Conservation (phyloP, 1,284 basidiomycete species). For the Irpex sp. region DNA sequence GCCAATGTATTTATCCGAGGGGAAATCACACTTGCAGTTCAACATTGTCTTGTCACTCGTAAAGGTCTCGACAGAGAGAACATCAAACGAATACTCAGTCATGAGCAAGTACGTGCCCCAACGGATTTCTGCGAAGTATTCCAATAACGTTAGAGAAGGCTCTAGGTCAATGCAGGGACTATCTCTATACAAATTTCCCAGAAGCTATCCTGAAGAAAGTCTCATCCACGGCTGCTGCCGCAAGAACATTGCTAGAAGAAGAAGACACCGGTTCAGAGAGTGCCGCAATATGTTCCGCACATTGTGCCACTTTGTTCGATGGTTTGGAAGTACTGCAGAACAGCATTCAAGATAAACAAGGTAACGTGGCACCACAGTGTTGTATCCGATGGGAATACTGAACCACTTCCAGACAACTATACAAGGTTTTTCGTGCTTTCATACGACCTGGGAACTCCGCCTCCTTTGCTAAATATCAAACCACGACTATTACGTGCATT, state of each 20-base stretch:
- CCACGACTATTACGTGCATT: slow-evolving; percentile 32
- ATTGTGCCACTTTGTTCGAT: slow-evolving; percentile 54
- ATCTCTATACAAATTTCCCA: slow-evolving; percentile 52
- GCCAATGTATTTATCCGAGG: slow-evolving; percentile 49
- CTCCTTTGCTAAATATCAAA: slow-evolving; percentile 16
- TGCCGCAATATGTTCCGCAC: slow-evolving; percentile 71
- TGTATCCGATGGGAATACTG: neutral
- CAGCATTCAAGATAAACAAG: slow-evolving; percentile 57
- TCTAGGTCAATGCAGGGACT: slow-evolving; percentile 69
- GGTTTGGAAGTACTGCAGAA: slow-evolving; percentile 53
- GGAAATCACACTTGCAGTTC: slow-evolving; percentile 53
- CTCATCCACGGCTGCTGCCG: slow-evolving; percentile 69
- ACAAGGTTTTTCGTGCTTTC: slow-evolving; percentile 63
- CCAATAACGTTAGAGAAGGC: slow-evolving; percentile 44
- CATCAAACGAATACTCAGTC: slow-evolving; percentile 60
- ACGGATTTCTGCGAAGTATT: neutral
- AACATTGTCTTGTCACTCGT: slow-evolving; percentile 63
- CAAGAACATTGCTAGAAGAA: slow-evolving; percentile 41
- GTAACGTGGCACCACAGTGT: slow-evolving; percentile 29
- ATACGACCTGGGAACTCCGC: slow-evolving; percentile 23
- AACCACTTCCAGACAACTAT: slow-evolving; percentile 45
- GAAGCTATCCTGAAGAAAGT: slow-evolving; percentile 47
- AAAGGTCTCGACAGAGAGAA: slow-evolving; percentile 49
- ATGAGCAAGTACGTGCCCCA: slow-evolving; percentile 60
- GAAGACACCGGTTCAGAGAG: slow-evolving; percentile 37